A percentile compares a stretch with the other conserved stretches of the same genome.
Evolutionary conservation across 225 moss, liverwort and hornwort genomes (phyloP).

Genomic region (Pleurozium schreberi): DNA sequence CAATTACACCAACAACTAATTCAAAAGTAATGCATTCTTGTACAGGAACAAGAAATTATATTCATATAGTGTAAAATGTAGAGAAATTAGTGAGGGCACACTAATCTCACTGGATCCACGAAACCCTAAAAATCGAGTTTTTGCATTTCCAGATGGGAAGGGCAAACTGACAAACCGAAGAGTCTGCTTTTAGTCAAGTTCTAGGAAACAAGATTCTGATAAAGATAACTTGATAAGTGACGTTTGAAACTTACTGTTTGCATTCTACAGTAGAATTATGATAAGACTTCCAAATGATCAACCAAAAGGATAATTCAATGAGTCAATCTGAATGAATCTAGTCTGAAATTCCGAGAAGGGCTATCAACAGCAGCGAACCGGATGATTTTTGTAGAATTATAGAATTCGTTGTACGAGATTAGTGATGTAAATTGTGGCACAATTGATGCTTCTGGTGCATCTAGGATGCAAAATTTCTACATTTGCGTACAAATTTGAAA

Average conservation of each 20-base stretch:
- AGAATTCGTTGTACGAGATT: not conserved
- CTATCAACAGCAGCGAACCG: not conserved
- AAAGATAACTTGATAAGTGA: no score
- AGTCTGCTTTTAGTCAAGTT: not conserved
- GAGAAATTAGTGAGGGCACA: no score
- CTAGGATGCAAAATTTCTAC: not conserved
- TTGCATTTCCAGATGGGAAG: not conserved
- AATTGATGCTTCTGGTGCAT: not conserved
- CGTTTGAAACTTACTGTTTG: not conserved
- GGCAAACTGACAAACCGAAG: not conserved
- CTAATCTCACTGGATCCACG: no score
- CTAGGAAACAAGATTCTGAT: not conserved
- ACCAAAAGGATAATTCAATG: not conserved
- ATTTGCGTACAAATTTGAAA: not conserved
- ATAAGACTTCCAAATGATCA: not conserved
- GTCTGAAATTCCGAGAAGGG: not conserved
- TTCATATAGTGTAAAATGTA: no score
- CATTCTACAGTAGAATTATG: not conserved
- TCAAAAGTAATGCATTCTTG: no score
- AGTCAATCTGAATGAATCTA: not conserved
- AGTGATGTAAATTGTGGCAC: not conserved
- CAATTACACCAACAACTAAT: no score
- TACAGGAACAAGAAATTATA: no score
- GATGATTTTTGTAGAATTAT: not conserved
- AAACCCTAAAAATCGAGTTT: not conserved